Evolutionary conservation across 1,139 yeast species (phyloP).

Genomic region (Diutina rugosa): DNA sequence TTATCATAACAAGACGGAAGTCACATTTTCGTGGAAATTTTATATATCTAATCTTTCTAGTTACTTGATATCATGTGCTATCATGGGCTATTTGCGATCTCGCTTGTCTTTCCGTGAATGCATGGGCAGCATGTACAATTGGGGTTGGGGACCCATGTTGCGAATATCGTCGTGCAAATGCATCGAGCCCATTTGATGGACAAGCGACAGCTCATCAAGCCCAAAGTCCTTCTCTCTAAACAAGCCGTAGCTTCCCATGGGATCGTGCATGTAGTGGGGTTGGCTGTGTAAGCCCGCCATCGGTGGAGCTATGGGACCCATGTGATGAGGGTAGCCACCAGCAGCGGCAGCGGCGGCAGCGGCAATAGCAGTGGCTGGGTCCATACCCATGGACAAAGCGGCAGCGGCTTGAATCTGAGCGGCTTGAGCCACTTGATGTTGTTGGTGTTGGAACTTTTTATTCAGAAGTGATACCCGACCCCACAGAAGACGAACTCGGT

Average conservation of each 20-base stretch:
- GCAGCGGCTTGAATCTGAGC: conserved; percentile 8
- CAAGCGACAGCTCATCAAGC: not conserved
- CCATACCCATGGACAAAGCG: conserved; percentile 7
- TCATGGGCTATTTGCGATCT: not conserved
- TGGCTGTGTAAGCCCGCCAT: not conserved
- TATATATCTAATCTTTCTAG: not conserved
- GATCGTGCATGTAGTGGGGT: conserved; percentile 1
- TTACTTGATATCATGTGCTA: not conserved
- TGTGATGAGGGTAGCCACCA: not conserved
- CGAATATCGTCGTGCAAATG: not conserved
- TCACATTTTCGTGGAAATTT: not conserved
- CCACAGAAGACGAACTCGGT: conserved; percentile 81
- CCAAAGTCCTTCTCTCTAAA: conserved; percentile 1
- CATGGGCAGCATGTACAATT: not conserved
- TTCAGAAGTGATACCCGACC: conserved; percentile 40
- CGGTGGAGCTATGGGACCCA: not conserved
- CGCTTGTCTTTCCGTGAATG: not conserved
- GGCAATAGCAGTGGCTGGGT: conserved; percentile 8
- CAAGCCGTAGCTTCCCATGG: not conserved
- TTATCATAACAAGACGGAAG: not conserved
- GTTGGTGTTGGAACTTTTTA: conserved; percentile 7
- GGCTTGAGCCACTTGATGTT: conserved; percentile 9
- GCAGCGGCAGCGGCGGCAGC: conserved; percentile 4
- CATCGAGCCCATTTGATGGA: conserved; percentile 1
- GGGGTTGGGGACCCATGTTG: not conserved